phyloP scores from a whole-genome alignment of 2,329 filamentous ascomycete species.

The Botryotinia globosa region DNA sequence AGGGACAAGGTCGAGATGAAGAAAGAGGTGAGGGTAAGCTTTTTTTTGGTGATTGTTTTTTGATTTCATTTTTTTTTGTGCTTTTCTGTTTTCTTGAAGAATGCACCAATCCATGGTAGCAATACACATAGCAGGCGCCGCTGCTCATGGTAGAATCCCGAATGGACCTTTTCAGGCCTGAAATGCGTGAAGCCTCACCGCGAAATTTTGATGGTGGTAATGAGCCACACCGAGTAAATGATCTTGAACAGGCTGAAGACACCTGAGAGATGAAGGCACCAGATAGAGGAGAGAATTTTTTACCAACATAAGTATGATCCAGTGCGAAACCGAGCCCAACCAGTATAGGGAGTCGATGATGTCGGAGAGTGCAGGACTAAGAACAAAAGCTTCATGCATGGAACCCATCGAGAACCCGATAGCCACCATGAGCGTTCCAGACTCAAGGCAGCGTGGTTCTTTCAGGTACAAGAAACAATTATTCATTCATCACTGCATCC shows the following conservation, averaged over 20 bases:
- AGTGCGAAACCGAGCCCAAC: not conserved
- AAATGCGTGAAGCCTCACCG: not conserved
- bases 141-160: not conserved
- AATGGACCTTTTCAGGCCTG: not conserved
- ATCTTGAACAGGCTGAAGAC: not conserved
- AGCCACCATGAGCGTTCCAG: conserved; percentile 7
- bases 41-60: conserved; percentile 1
- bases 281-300: not conserved
- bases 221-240: not conserved
- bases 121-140: not conserved
- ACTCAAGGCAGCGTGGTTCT: conserved; percentile 2
- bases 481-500: not conserved
- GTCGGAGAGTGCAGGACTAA: not conserved
- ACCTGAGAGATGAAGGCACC: not conserved
- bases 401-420: not conserved
- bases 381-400: not conserved
- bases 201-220: not conserved
- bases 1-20: not conserved
- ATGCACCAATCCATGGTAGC: not conserved
- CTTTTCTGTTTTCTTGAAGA: not conserved
- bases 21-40: not conserved
- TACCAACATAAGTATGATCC: not conserved
- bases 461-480: not conserved
- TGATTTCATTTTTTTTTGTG: not conserved
- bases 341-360: not conserved